phyloP scores from a whole-genome alignment of 257 asterid species.

The Nicotiana undulata region DNA sequence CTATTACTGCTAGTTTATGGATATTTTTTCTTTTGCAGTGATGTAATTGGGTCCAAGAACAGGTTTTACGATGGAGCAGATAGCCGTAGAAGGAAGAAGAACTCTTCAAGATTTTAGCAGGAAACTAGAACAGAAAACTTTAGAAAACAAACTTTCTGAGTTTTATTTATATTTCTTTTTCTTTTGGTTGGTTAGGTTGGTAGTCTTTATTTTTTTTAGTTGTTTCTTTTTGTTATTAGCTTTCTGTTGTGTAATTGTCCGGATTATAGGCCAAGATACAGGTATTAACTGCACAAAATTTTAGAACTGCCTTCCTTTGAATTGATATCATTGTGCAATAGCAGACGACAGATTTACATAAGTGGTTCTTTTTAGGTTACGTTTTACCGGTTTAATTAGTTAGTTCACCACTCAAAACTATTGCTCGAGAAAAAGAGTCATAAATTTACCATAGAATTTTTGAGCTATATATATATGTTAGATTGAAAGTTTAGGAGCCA shows the following conservation, averaged over 20 bases:
- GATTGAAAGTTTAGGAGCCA: no score
- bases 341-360: background rate
- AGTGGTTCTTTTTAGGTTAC: background rate
- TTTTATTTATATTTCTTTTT: background rate
- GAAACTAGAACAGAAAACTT: background rate
- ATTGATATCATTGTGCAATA: background rate
- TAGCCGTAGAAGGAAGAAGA: background rate
- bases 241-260: background rate
- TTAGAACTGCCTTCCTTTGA: background rate
- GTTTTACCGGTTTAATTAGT: background rate
- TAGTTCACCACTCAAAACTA: no score
- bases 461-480: no score
- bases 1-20: background rate
- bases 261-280: background rate
- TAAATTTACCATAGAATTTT: no score
- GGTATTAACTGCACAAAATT: background rate
- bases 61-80: background rate
- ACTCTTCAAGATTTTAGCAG: conserved; percentile 1
- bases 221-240: background rate
- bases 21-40: background rate
- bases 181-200: background rate
- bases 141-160: background rate
- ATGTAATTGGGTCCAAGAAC: background rate
- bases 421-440: no score
- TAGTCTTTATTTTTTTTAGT: background rate